phyloP scores from a whole-genome alignment of 768 basidiomycete genomes.

The Mrakia gelida region DNA sequence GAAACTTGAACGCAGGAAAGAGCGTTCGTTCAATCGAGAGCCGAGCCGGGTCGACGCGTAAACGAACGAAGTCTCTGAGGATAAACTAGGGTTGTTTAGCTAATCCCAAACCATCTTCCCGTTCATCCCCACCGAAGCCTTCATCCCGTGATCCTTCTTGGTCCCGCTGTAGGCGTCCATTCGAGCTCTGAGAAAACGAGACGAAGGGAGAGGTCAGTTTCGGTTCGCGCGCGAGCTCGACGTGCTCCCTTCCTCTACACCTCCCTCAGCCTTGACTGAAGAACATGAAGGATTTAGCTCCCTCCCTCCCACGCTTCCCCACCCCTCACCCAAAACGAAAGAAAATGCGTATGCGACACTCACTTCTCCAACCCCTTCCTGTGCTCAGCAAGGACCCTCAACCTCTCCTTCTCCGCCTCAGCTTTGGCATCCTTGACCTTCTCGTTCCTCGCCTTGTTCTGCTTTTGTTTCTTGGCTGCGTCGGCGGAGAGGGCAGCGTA shows the following conservation, averaged over 20 bases:
- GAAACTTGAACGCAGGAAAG: neutral
- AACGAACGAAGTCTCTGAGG: no score
- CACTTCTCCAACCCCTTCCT: slow-evolving; percentile 23
- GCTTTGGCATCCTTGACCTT: slow-evolving; percentile 22
- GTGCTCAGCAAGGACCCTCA: slow-evolving; percentile 18
- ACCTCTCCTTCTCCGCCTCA: slow-evolving; percentile 22
- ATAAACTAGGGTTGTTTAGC: no score
- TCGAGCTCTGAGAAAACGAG: neutral
- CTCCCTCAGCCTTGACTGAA: no score
- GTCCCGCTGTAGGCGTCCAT: slow-evolving; percentile 17
- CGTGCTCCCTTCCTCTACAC: no score
- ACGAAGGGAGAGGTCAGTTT: neutral
- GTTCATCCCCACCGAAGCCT: slow-evolving; percentile 15
- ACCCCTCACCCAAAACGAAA: neutral
- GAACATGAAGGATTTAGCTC: no score
- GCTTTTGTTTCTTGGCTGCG: slow-evolving; percentile 19
- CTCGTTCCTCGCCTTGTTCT: slow-evolving; percentile 20
- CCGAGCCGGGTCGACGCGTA: neutral
- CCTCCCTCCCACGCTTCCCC: neutral
- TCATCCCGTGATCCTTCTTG: slow-evolving; percentile 3
- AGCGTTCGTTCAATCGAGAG: neutral
- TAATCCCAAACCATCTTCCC: slow-evolving; percentile 22
- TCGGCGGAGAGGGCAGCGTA: slow-evolving; percentile 17
- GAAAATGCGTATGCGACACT: neutral
- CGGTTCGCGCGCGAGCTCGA: neutral